Conservation (phyloP, 768 basidiomycete genomes). For the Amyloporia xantha region DNA sequence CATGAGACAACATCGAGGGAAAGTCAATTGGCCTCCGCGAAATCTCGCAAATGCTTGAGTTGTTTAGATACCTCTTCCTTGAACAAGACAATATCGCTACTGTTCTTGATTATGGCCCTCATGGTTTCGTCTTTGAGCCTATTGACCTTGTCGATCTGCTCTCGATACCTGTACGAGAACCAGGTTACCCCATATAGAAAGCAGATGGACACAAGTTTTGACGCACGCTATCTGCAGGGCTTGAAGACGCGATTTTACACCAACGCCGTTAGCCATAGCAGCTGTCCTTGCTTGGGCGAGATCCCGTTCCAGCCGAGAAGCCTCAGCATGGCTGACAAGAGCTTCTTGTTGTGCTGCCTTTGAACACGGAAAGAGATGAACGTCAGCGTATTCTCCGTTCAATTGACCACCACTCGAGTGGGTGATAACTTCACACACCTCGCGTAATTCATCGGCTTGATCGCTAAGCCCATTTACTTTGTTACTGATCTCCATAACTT, state of each 20-base stretch:
- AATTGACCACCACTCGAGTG: neutral
- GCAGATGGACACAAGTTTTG: too few species aligned
- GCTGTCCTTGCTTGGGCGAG: slow-evolving; percentile 69
- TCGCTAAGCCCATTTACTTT: slow-evolving; percentile 64
- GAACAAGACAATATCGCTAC: slow-evolving; percentile 77
- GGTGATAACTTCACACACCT: slow-evolving; percentile 42
- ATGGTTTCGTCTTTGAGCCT: slow-evolving; percentile 75
- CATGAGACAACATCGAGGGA: too few species aligned
- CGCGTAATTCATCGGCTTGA: slow-evolving; percentile 76
- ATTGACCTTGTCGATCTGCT: slow-evolving; percentile 70
- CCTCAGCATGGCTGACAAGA: slow-evolving; percentile 57
- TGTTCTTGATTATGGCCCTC: slow-evolving; percentile 76
- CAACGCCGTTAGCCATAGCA: slow-evolving; percentile 75
- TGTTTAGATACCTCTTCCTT: slow-evolving; percentile 72
- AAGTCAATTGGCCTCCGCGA: slow-evolving; percentile 48
- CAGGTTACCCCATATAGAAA: neutral
- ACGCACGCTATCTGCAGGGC: slow-evolving; percentile 71
- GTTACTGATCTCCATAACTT: slow-evolving; percentile 66
- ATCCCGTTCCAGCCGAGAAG: slow-evolving; percentile 61
- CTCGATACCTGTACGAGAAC: slow-evolving; percentile 56
- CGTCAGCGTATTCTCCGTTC: neutral
- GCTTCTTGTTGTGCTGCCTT: slow-evolving; percentile 79
- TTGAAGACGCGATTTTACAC: slow-evolving; percentile 72
- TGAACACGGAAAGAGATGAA: neutral
- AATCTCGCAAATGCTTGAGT: slow-evolving; percentile 60